These are phyloP conservation scores for Tricholoma matsutake DNA, from an alignment of 768 basidiomycete species.

Conservation along the genomic window DNA sequence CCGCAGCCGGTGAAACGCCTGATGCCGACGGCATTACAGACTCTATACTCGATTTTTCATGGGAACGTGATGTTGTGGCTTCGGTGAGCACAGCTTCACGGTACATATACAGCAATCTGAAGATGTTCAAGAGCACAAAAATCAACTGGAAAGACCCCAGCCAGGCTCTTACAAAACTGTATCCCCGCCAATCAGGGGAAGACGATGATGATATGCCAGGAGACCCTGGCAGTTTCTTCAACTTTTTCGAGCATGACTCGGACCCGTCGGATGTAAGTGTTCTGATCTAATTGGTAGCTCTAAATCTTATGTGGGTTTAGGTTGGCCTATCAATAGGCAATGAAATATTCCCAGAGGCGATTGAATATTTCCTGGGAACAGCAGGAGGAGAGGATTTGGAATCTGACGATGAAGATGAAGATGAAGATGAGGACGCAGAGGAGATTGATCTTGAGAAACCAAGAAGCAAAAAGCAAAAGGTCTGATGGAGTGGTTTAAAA, in stretches of 20 bases:
- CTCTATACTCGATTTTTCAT: slow-evolving; percentile 77
- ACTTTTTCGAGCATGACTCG: slow-evolving; percentile 68
- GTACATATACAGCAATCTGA: slow-evolving; percentile 6
- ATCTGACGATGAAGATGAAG: slow-evolving; percentile 63
- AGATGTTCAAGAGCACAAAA: slow-evolving; percentile 47
- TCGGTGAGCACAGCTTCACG: slow-evolving; percentile 42
- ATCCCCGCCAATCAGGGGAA: slow-evolving; percentile 63
- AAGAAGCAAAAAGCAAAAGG: slow-evolving; percentile 68
- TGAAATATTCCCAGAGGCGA: slow-evolving; percentile 78
- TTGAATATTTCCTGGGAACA: slow-evolving; percentile 78
- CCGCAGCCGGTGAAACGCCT: slow-evolving; percentile 51
- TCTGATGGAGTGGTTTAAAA: slow-evolving; percentile 28
- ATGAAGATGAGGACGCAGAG: slow-evolving; percentile 74
- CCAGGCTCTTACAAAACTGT: slow-evolving; percentile 74
- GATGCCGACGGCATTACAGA: slow-evolving; percentile 75
- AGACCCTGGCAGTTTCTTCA: slow-evolving; percentile 85
- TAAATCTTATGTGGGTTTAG: slow-evolving; percentile 32
- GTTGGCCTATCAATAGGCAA: slow-evolving; percentile 69
- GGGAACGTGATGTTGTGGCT: slow-evolving; percentile 69
- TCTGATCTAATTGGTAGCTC: background rate
- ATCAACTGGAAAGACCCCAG: slow-evolving; percentile 81
- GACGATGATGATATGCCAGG: slow-evolving; percentile 56
- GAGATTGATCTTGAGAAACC: slow-evolving; percentile 91
- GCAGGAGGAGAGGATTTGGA: slow-evolving; percentile 57
- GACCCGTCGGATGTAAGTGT: slow-evolving; percentile 67